phyloP scores from a whole-genome alignment of 768 basidiomycete species.

The Saitozyma sp. region DNA sequence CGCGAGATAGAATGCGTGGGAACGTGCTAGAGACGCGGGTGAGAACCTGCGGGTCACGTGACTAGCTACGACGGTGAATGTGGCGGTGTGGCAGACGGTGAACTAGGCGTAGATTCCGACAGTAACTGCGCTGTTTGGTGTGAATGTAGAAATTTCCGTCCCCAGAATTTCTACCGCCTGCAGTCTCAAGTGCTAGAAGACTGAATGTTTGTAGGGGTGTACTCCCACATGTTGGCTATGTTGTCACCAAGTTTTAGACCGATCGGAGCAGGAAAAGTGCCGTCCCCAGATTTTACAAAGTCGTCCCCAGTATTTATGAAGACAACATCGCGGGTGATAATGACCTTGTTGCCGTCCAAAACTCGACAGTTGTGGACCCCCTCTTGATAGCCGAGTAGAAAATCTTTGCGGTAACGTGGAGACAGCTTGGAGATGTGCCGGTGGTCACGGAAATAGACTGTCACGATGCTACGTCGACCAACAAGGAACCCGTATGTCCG shows the following conservation, averaged over 20 bases:
- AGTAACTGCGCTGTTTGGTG: too few relatives aligned
- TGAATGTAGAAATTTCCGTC: too few relatives aligned
- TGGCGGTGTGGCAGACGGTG: too few relatives aligned
- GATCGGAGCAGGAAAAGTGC: background rate
- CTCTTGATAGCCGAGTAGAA: background rate
- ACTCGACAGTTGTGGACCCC: background rate
- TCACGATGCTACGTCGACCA: too few relatives aligned
- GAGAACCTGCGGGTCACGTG: too few relatives aligned
- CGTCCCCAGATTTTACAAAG: background rate
- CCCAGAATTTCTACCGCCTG: too few relatives aligned
- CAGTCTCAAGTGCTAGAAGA: too few relatives aligned
- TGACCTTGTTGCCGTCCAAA: background rate
- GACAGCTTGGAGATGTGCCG: background rate
- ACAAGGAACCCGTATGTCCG: background rate
- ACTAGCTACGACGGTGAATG: too few relatives aligned
- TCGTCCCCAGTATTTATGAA: too few relatives aligned
- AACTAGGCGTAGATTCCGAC: too few relatives aligned
- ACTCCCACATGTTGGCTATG: background rate
- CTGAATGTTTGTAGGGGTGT: conserved; percentile 1
- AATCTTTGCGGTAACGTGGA: background rate
- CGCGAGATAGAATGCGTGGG: too few relatives aligned
- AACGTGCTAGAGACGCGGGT: too few relatives aligned
- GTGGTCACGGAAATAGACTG: background rate
- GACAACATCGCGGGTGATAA: background rate
- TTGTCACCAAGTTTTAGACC: background rate